Conservation (phyloP, 306 rosid species). For the Mimosa pudica region DNA sequence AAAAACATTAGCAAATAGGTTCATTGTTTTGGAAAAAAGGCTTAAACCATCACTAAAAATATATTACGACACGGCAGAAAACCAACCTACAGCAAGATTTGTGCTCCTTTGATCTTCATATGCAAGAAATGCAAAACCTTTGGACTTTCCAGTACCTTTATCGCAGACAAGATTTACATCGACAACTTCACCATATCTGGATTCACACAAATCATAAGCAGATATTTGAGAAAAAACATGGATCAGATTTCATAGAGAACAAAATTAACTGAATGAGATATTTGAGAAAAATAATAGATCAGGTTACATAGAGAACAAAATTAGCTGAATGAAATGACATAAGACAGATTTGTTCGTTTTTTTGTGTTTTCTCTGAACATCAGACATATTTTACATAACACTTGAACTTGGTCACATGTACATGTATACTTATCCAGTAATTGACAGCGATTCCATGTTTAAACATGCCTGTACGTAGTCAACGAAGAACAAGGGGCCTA, state of each 20-base stretch:
- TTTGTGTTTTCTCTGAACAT: background rate
- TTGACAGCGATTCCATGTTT: background rate
- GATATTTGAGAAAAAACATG: too few relatives aligned
- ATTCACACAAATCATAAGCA: too few relatives aligned
- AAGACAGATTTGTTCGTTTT: too few relatives aligned
- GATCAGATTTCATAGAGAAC: background rate
- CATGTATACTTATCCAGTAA: background rate
- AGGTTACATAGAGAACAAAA: background rate
- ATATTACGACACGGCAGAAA: conserved; percentile 19
- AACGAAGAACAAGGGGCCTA: background rate
- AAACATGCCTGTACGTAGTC: background rate
- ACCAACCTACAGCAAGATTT: conserved; percentile 64
- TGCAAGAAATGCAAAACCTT: conserved; percentile 85
- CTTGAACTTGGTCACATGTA: background rate
- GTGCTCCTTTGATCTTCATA: conserved; percentile 92
- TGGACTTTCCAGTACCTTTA: conserved; percentile 84
- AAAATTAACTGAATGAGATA: background rate
- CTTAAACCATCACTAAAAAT: background rate
- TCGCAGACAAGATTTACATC: conserved; percentile 90
- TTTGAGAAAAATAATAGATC: too few relatives aligned
- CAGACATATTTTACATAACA: background rate
- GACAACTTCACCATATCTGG: background rate
- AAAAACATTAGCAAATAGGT: conserved; percentile 6
- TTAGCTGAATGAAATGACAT: background rate
- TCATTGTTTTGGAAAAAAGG: background rate